Evolutionary conservation across 2,329 filamentous ascomycete genomes (phyloP).

Genomic region (Claviceps sp.): DNA sequence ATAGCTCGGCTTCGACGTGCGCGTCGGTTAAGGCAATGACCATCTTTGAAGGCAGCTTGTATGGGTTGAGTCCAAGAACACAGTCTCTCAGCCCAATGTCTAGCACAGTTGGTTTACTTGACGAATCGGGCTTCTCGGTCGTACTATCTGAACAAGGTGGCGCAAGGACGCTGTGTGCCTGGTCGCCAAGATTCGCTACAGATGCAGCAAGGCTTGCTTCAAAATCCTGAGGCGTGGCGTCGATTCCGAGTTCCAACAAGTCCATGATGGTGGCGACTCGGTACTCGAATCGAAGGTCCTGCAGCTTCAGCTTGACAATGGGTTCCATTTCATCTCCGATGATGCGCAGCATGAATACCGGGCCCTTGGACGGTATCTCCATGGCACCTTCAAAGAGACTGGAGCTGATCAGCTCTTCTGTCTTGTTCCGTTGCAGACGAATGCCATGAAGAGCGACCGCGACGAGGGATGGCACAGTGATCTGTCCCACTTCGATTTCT

Average conservation of each 20-base stretch:
- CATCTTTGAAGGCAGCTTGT: slow-evolving; percentile 60
- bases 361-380: slow-evolving; percentile 14
- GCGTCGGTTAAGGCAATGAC: slow-evolving; percentile 69
- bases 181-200: slow-evolving; percentile 60
- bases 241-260: slow-evolving; percentile 54
- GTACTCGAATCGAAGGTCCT: slow-evolving; percentile 79
- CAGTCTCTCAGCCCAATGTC: slow-evolving; percentile 72
- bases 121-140: slow-evolving; percentile 13
- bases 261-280: slow-evolving; percentile 73
- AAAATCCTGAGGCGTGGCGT: slow-evolving; percentile 57
- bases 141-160: slow-evolving; percentile 10
- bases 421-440: slow-evolving; percentile 47
- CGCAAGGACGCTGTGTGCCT: slow-evolving; percentile 37
- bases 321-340: slow-evolving; percentile 93
- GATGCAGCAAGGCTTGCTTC: slow-evolving; percentile 66
- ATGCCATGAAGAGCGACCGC: slow-evolving; percentile 61
- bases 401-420: slow-evolving; percentile 58
- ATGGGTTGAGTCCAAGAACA: slow-evolving; percentile 71
- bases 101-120: slow-evolving; percentile 47
- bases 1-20: slow-evolving; percentile 53
- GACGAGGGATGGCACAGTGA: slow-evolving; percentile 70
- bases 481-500: slow-evolving; percentile 62
- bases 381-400: slow-evolving; percentile 14
- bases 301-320: slow-evolving; percentile 73
- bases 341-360: slow-evolving; percentile 73